Base-by-base conservation (phyloP, 2,329 filamentous ascomycete genomes). In the Stenocarpella maydis region DNA sequence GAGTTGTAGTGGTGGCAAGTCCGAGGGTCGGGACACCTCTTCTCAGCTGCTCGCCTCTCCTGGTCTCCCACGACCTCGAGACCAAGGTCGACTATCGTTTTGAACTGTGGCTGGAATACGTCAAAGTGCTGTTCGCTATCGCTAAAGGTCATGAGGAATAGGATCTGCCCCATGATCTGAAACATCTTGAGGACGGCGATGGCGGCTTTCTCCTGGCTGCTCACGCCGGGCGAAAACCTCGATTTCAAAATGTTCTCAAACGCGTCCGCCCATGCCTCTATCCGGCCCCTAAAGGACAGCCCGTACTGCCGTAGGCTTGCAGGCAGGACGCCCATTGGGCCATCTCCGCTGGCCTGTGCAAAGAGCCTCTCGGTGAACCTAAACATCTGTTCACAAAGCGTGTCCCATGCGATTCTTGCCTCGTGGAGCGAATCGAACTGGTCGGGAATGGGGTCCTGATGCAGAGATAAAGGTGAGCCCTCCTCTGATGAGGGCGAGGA, bases 101-200 rank as follows among this genome's bases (percentile, higher is more conserved):
- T 80, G 71, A 90, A 90, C 26, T 84, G 81, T 0, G 79, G 76
- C 7, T 82, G 77, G 71, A 87, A 89, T 12, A 77, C 75, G 73
- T 91, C 88, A 69, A 90, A 90, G 43, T 86, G 82, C 65, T 84
- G 83, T 75, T 91, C 88, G 54, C 80, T 85, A 64, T 86, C 84
- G 74, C 83, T 87, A 73, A 89, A 91, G 12, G 86, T 87, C 85
- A 89, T 89, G 49, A 86, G 78, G 72, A 87, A 89, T 7, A 90
- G 78, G 41, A 90, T 81, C 54, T 82, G 80, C 12, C 82, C 83
- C 82, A 88, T 90, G 63, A 88, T 81, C 69, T 89, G 86, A 67
- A 84, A 84, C 87, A 90, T 90, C 73, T 90, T 89, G 7, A 90
- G 79, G 14, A 88, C 87, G 6, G 87, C 83, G 68, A 90, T 89